Base-by-base conservation (phyloP, 768 basidiomycete species). In the Psilocybe tampanensis region DNA sequence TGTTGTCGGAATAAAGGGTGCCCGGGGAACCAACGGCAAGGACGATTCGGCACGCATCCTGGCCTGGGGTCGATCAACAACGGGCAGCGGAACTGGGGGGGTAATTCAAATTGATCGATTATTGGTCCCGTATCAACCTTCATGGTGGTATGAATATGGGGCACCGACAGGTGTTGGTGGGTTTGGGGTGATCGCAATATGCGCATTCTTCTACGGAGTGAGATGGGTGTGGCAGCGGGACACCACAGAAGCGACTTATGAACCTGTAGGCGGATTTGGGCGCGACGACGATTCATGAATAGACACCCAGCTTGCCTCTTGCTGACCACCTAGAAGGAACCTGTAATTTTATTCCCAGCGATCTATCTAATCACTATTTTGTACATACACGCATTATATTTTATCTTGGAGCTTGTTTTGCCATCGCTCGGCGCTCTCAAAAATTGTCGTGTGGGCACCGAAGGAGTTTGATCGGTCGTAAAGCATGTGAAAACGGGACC, bases 91-190 rank as follows among this genome's bases (percentile, higher is more conserved):
- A 33, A 86, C 83, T 0, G 96, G 95, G 0, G 96, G 96, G 3
- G 93, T 98, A 36, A 81, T 98, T 56, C 83, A 89, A 72, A 90
- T 98, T 57, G 92, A 97, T 74, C 79, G 80, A 41, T 78, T 98
- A 12, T 75, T 99, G 52, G 66, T 86, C 21, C 97, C 97, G 32
- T 98, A 94, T 69, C 76, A 87, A 56, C 94, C 96, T 2, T 80
- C 87, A 3, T 93, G 92, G 92, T 94, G 89, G 85, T 75, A 83
- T 34, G 77, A 84, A 65, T 94, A 87, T 65, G 90, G 92, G 39
- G 78, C 80, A 3, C 91, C 92, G 0, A 63, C 82, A n/a, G 74
- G 80, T 24, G 85, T 90, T 3, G 84, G 84, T 2, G 73, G 74
- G 1, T 62, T 85, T 22, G 92, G 89, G 5, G 66, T 89, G 24